Conservation (phyloP, 192 early-diverging fungal genomes). For the Coemansia sp. region DNA sequence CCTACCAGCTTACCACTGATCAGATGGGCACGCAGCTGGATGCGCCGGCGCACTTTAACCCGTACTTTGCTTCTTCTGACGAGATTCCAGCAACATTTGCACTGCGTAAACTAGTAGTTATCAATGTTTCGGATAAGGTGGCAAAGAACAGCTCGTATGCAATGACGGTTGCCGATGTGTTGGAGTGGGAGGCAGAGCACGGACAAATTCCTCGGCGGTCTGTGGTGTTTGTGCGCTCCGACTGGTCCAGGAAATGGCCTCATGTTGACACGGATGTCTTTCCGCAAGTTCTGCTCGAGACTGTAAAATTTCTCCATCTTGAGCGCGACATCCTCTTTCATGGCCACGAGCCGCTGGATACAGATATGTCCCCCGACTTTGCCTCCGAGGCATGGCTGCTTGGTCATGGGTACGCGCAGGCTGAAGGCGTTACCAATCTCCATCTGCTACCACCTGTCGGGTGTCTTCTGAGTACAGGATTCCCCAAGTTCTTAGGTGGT, state of each 20-base stretch:
- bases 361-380: constrained; percentile 53
- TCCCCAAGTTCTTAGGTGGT: constrained; percentile 55
- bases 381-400: constrained; percentile 53
- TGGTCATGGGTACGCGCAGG: constrained; percentile 50
- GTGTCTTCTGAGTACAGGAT: constrained; percentile 55
- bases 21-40: constrained; percentile 59
- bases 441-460: constrained; percentile 52
- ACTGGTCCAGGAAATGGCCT: constrained; percentile 56
- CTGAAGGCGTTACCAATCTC: constrained; percentile 55
- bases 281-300: constrained; percentile 49
- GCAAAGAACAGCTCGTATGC: constrained; percentile 41
- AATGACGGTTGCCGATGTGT: constrained; percentile 34
- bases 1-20: constrained; percentile 55
- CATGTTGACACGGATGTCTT: constrained; percentile 52
- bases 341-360: constrained; percentile 57
- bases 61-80: constrained; percentile 45
- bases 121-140: constrained; percentile 48
- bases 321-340: constrained; percentile 52
- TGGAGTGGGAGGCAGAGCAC: constrained; percentile 38
- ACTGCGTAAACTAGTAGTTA: constrained; percentile 55
- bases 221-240: constrained; percentile 57
- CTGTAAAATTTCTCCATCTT: constrained; percentile 52
- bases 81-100: constrained; percentile 55
- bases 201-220: constrained; percentile 43
- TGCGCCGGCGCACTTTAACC: constrained; percentile 55